Percentiles rank a stretch among this genome's conserved stretches.
phyloP scores from a whole-genome alignment of 768 basidiomycete genomes.

The Lactarius trivialis region DNA sequence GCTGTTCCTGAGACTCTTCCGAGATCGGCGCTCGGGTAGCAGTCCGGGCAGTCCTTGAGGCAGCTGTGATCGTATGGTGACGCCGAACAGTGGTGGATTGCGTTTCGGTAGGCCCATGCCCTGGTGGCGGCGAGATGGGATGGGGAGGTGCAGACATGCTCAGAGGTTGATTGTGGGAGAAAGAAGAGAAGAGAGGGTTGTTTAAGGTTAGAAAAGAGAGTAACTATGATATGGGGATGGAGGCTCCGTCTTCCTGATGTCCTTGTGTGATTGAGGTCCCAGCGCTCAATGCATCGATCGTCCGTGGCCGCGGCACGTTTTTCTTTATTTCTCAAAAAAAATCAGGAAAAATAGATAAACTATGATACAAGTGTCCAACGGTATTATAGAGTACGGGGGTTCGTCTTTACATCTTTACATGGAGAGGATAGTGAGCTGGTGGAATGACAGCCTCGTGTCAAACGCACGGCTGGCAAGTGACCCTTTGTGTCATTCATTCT shows the following conservation, averaged over 20 bases:
- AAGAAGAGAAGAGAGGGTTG: neutral
- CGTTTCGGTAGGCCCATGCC: neutral
- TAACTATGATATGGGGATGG: neutral
- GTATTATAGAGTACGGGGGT: too few species aligned
- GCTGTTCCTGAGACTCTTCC: slow-evolving; percentile 22
- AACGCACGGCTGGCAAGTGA: slow-evolving; percentile 1
- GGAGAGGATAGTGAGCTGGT: neutral
- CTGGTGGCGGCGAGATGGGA: slow-evolving; percentile 22
- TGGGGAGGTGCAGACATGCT: slow-evolving; percentile 19
- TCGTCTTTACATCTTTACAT: neutral
- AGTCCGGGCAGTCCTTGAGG: slow-evolving; percentile 19
- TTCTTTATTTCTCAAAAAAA: neutral
- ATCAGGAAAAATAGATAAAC: neutral
- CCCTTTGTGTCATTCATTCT: neutral
- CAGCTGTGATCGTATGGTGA: slow-evolving; percentile 24
- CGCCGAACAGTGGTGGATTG: slow-evolving; percentile 19
- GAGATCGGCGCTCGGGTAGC: slow-evolving; percentile 20
- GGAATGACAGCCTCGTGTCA: neutral
- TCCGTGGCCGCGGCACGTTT: neutral
- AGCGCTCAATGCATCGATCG: neutral
- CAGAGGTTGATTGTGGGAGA: neutral
- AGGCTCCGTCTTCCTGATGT: neutral
- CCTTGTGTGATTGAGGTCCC: neutral
- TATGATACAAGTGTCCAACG: neutral
- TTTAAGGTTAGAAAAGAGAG: neutral